Evolutionary conservation across 768 basidiomycete species (phyloP), one percentile per base, ranked within the genome.

Genomic region (Asterophora parasitica): DNA sequence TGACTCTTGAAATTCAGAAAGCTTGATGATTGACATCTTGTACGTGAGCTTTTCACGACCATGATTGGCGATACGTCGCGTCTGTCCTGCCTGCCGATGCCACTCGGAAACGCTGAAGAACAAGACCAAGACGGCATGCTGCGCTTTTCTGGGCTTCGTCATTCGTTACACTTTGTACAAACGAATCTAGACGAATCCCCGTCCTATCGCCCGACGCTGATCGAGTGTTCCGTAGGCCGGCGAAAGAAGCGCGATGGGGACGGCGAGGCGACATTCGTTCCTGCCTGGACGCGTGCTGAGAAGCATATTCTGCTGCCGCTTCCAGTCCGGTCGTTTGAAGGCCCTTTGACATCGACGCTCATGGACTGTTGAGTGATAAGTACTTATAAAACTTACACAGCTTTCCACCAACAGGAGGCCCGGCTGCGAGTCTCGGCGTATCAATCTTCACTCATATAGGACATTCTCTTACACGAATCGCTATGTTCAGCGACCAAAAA

Each of bases 21-120:
- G 23, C 28, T 45, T 40, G 38, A 39, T 46, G 44, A 53, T 53
- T 46, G 52, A 53, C 51, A 53, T 10, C 4, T 23, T 23, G 23
- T 23, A 23, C 15, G 7, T 34, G 28, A 41, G 19, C 36, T 10
- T 23, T 23, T 6, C 23, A 23, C 3, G 23, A 23, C 6, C 23
- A 23, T 23, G 23, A 23, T 23, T 23, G 23, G 23, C 23, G 23
- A 23, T 23, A 23, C 23, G 23, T 23, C 23, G 23, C 23, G 23
- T 23, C 23, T 6, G 23, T 6, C 6, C 23, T 23, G 23, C 23
- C 17, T 28, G 26, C 30, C 50, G 35, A n/a, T 43, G 45, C 45
- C 45, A 51, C 33, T 37, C 30, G 32, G 43, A 42, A n/a, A n/a
- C n/a, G n/a, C n/a, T n/a, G n/a, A n/a, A 40, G 33, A 37, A 49